Base-by-base conservation (phyloP, 768 basidiomycete genomes). In the Lanmaoa rubissima region DNA sequence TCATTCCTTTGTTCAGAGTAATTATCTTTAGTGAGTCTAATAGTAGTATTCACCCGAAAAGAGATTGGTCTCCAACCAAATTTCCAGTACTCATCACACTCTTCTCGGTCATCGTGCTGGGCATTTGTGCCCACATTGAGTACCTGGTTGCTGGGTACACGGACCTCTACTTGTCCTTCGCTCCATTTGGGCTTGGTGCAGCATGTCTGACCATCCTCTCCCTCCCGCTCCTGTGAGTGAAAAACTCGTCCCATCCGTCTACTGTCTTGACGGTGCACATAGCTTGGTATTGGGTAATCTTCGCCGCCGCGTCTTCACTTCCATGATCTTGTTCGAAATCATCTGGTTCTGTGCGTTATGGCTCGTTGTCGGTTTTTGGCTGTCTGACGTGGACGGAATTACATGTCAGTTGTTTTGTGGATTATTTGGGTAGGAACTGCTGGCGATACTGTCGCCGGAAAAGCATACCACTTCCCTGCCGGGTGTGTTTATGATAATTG, bases 161-260 rank as follows among this genome's bases (percentile, higher is more conserved):
- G 5, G 21, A 38, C 9, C 0, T 14, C 1, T 40, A 35, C 16
- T 34, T 53, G 38, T 40, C 50, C 10, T 71, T 67, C 51, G 48
- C n/a, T 35, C 59, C 61, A 1, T 21, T 71, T 11, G 67, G 60
- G 8, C 19, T 65, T n/a, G 61, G 28, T 24, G 54, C 39, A 8
- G 51, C 53, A 38, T 51, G 36, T 48, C 39, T 71, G 28, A 61
- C 69, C 9, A 35, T 57, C 40, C 3, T 66, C n/a, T 49, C 61
- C 32, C 62, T 72, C n/a, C 65, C 63, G 8, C 2, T 71, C 10
- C 55, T 63, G 69, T 71, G 54, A 61, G 71, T 53, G 38, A 42
- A 9, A 24, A 11, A 12, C 8, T n/a, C 13, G 0, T 36, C 19
- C 52, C 24, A n/a, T 35, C 51, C 16, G 21, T 26, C 36, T 39